Evolutionary conservation across 2,329 filamentous ascomycete genomes (phyloP).

Genomic region (Epichloe glyceriae): DNA sequence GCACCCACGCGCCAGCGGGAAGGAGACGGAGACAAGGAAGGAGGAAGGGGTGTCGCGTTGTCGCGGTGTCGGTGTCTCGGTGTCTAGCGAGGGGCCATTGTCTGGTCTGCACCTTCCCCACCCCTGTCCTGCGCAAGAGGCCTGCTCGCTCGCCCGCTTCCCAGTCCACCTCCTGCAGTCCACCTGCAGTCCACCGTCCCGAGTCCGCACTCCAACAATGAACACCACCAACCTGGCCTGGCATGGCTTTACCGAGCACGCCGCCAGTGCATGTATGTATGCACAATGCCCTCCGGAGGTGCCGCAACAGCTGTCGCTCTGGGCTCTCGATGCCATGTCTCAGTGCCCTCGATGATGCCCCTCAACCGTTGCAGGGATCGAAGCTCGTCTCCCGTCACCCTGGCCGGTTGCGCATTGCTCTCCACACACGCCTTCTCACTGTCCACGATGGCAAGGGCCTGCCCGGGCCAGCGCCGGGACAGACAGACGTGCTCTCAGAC

Average conservation of each 20-base stretch:
- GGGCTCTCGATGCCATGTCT: slow-evolving; percentile 4
- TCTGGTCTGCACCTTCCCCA: background rate
- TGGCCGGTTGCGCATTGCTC: slow-evolving; percentile 10
- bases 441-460: slow-evolving; percentile 10
- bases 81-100: background rate
- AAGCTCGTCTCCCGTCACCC: slow-evolving; percentile 9
- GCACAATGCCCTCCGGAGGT: slow-evolving; percentile 3
- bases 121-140: slow-evolving; percentile 3
- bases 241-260: background rate
- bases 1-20: background rate
- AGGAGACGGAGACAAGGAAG: background rate
- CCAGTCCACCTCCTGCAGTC: slow-evolving; percentile 1
- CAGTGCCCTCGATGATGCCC: slow-evolving; percentile 3
- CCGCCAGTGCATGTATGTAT: background rate
- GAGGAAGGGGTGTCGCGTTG: background rate
- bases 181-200: slow-evolving; percentile 1
- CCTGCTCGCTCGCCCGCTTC: background rate
- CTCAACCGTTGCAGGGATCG: slow-evolving; percentile 5
- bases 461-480: slow-evolving; percentile 5
- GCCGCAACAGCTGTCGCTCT: slow-evolving; percentile 6
- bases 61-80: background rate
- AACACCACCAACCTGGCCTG: background rate
- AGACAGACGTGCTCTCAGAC: slow-evolving; percentile 9
- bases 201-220: background rate
- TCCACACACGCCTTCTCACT: slow-evolving; percentile 7